Evolutionary conservation across 306 rosid species (phyloP), one percentile per base, ranked within the genome.

Genomic region (Sphenostylis stenocarpa): DNA sequence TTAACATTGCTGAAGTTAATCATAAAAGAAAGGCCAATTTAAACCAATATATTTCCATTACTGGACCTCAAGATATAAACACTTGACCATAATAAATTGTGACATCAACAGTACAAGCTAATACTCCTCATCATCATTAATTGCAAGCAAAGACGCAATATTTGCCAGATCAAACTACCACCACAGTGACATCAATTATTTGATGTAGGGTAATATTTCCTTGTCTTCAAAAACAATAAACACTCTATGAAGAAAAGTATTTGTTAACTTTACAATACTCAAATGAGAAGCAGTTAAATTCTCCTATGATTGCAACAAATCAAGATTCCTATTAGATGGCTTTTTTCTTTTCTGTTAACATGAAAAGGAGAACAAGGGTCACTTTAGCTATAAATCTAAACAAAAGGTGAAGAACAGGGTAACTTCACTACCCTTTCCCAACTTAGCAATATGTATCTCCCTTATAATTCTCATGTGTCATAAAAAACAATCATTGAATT

Each of bases 81-180:
- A 14, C 61, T 12, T 28, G n/a, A 61, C 49, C 45, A 38, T 52
- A 57, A 55, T 44, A 36, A 7, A 77, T 9, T 21, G 52, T 12
- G 41, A 67, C 45, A 52, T 7, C 60, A 67, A 64, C 5, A 31
- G 34, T 49, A 36, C 29, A 52, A 51, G 49, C 20, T 53, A 45
- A 61, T 28, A 36, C 67, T 52, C 34, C 52, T n/a, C 24, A 55
- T 53, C 55, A 31, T 31, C 5, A 31, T n/a, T n/a, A 31, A 26
- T 26, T n/a, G n/a, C 29, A 68, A 26, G 57, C 26, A 67, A 34
- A 77, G 47, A 79, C 36, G 83, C 24, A 61, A 70, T 17, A 56
- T 6, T 19, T 6, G 19, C 6, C 3, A 14, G 65, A 7, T 58
- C 6, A 28, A 58, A 58, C 11, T 29, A 15, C n/a, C n/a, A n/a